Conservation (phyloP, 352 stramenopile species). For the Phytophthora citricola region DNA sequence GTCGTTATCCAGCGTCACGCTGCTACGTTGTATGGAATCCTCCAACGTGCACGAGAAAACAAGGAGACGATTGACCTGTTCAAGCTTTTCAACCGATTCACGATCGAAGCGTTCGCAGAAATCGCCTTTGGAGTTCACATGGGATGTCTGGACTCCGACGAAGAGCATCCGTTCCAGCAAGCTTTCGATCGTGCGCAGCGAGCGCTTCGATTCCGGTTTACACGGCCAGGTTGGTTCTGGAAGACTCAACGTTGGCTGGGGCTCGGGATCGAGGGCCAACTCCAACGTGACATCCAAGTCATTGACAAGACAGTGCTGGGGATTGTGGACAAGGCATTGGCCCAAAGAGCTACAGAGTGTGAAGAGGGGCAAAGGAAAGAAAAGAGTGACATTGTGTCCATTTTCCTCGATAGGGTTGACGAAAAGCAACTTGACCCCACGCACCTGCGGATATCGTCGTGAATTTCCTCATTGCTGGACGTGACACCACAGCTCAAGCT, state of each 20-base stretch:
- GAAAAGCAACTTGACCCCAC: slow-evolving; percentile 31
- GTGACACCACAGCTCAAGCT: slow-evolving; percentile 78
- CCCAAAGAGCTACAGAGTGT: background rate
- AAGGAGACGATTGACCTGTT: slow-evolving; percentile 44
- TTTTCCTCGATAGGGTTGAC: slow-evolving; percentile 38
- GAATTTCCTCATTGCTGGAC: slow-evolving; percentile 82
- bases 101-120: slow-evolving; percentile 69
- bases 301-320: slow-evolving; percentile 50
- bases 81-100: slow-evolving; percentile 58
- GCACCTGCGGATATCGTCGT: slow-evolving; percentile 78
- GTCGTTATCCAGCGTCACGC: slow-evolving; percentile 33
- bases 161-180: slow-evolving; percentile 55
- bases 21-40: slow-evolving; percentile 17
- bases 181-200: slow-evolving; percentile 59
- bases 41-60: slow-evolving; percentile 9
- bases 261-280: slow-evolving; percentile 39
- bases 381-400: slow-evolving; percentile 28
- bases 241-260: slow-evolving; percentile 47
- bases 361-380: background rate
- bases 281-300: slow-evolving; percentile 37
- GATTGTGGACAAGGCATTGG: slow-evolving; percentile 51
- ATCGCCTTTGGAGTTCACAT: slow-evolving; percentile 76
- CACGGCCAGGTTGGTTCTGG: slow-evolving; percentile 48
- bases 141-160: slow-evolving; percentile 32
- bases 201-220: slow-evolving; percentile 46